Conservation (phyloP, 2,329 filamentous ascomycete genomes). For the Septoria petroselini region DNA sequence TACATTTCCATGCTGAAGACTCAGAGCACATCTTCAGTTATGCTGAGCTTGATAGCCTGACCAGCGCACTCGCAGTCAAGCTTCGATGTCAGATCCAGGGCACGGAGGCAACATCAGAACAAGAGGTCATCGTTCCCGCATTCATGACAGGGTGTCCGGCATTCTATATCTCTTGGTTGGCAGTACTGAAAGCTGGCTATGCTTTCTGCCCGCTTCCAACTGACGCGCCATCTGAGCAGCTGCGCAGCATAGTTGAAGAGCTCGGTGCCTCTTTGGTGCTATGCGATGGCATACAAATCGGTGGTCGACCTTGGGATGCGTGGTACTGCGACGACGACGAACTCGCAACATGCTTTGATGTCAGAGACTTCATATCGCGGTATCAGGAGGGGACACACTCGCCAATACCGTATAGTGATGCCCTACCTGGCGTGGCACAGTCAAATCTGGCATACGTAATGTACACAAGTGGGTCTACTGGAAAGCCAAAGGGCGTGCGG, state of each 20-base stretch:
- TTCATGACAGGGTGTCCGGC: constrained; percentile 17
- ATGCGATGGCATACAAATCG: constrained; percentile 16
- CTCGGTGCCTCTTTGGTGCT: constrained; percentile 15
- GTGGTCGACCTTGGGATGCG: constrained; percentile 19
- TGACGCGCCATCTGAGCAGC: constrained; percentile 19
- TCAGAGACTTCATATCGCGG: constrained; percentile 11
- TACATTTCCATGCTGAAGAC: constrained; percentile 11
- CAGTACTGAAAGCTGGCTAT: constrained; percentile 19
- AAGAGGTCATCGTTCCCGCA: constrained; percentile 13
- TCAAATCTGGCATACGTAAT: constrained; percentile 23
- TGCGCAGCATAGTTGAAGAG: constrained; percentile 19
- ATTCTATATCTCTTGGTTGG: constrained; percentile 21
- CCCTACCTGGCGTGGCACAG: constrained; percentile 27
- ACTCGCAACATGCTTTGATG: constrained; percentile 16
- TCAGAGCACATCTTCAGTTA: constrained; percentile 16
- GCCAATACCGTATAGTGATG: neutral
- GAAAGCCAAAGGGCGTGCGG: constrained; percentile 27
- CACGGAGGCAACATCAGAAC: neutral
- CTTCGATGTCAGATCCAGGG: constrained; percentile 1
- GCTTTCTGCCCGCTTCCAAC: constrained; percentile 20
- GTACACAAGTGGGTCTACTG: constrained; percentile 32
- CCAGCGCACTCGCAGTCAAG: constrained; percentile 13
- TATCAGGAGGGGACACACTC: neutral
- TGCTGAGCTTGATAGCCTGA: constrained; percentile 14
- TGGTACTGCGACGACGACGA: constrained; percentile 23